Evolutionary conservation across 2,329 filamentous ascomycete species (phyloP).

Genomic region (Aspergillus pseudonomiae): DNA sequence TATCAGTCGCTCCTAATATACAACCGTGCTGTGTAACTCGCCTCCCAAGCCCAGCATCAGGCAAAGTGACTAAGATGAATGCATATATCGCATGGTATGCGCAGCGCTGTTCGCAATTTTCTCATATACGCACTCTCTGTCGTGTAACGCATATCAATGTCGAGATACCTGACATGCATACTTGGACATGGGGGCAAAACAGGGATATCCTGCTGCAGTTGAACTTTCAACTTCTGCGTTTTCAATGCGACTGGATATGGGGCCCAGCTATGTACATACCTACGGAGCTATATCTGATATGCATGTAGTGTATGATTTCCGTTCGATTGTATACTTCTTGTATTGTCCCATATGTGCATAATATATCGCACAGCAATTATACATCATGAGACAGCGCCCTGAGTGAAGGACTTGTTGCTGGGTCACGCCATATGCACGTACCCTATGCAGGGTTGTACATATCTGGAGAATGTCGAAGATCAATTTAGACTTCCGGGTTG

Average conservation of each 20-base stretch:
- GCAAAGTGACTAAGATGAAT: neutral
- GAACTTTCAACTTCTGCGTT: neutral
- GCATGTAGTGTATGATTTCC: neutral
- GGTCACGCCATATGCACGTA: conserved; percentile 2
- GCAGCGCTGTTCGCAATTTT: neutral
- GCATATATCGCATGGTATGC: neutral
- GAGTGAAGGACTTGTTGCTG: neutral
- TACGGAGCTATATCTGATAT: neutral
- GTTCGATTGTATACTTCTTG: neutral
- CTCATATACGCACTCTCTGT: neutral
- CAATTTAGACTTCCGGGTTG: conserved; percentile 18
- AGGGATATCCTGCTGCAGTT: neutral
- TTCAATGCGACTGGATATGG: neutral
- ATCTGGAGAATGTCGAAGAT: conserved; percentile 5
- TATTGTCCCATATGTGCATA: neutral
- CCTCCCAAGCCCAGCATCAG: neutral
- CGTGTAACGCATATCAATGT: neutral
- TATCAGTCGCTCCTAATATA: neutral
- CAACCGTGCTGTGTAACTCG: neutral
- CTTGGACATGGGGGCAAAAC: neutral
- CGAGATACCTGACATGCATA: neutral
- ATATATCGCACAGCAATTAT: neutral
- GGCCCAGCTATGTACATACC: neutral
- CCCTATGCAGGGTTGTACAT: neutral
- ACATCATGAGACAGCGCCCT: neutral